These are phyloP conservation scores for Xylaria sp. DNA, from an alignment of 2,329 filamentous ascomycete species.

Conservation along the genomic window DNA sequence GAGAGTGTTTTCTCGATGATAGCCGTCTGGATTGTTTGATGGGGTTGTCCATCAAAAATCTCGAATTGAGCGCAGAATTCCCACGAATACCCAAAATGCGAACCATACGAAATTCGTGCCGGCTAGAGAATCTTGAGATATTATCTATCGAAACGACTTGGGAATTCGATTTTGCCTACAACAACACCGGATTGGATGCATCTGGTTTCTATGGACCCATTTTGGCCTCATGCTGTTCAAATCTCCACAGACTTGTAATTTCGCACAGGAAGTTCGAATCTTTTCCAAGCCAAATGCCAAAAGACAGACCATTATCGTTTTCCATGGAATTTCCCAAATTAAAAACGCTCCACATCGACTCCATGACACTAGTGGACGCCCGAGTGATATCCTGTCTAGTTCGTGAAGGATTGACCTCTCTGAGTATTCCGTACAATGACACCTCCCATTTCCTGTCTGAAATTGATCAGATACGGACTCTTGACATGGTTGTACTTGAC, in stretches of 20 bases:
- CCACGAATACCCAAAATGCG: not conserved
- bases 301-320: not conserved
- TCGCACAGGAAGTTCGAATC: not conserved
- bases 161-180: not conserved
- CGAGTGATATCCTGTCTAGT: not conserved
- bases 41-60: conserved; percentile 1
- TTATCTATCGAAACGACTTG: not conserved
- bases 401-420: not conserved
- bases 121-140: not conserved
- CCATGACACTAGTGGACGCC: not conserved
- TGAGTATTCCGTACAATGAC: not conserved
- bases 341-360: not conserved
- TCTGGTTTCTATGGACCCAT: not conserved
- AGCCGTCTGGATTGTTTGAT: not conserved
- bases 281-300: not conserved
- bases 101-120: not conserved
- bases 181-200: not conserved
- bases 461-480: not conserved
- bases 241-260: not conserved
- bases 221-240: not conserved
- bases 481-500: not conserved
- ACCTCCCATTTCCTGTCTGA: not conserved
- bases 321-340: not conserved
- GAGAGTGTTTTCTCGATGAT: not conserved
- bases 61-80: not conserved